Conservation (phyloP, 352 stramenopile genomes). For the Pythium plurisporium region DNA sequence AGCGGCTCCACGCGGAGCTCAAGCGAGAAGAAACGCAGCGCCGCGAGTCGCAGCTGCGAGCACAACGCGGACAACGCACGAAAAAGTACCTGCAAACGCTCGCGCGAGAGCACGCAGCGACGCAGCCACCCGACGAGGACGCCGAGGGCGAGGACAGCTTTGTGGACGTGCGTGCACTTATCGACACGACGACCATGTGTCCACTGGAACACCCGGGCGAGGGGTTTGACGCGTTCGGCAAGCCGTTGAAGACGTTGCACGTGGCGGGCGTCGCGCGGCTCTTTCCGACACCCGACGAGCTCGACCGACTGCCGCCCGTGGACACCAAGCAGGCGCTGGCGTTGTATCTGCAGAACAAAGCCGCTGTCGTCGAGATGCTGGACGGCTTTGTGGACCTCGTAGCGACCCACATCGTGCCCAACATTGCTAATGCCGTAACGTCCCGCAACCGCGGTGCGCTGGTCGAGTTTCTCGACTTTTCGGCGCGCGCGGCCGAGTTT, state of each 20-base stretch:
- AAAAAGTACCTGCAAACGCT: conserved; percentile 6
- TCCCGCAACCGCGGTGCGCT: conserved; percentile 39
- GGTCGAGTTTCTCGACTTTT: conserved; percentile 66
- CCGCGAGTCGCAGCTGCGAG: conserved; percentile 2
- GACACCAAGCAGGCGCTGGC: conserved; percentile 47
- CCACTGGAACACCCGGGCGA: conserved; percentile 30
- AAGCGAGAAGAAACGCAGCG: conserved; percentile 17
- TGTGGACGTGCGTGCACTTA: neutral
- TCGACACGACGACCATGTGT: conserved; percentile 23
- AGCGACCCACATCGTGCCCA: conserved; percentile 43
- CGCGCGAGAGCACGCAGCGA: neutral
- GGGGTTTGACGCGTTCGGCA: conserved; percentile 33
- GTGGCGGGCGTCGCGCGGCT: conserved; percentile 21
- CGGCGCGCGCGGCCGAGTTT: conserved; percentile 61
- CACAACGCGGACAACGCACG: neutral
- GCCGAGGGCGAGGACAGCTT: conserved; percentile 11
- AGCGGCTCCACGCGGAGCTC: conserved; percentile 51
- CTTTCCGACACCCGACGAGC: conserved; percentile 45
- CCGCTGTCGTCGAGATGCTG: conserved; percentile 63
- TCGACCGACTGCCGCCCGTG: conserved; percentile 52
- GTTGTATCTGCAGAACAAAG: conserved; percentile 61
- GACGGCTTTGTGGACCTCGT: conserved; percentile 60
- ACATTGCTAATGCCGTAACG: conserved; percentile 33
- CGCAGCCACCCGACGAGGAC: neutral
- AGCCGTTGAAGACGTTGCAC: conserved; percentile 4